A percentile compares a stretch with the other conserved stretches of the same genome.
phyloP scores from a whole-genome alignment of 2,329 filamentous ascomycete genomes.

The Dendrostoma leiphaemia region DNA sequence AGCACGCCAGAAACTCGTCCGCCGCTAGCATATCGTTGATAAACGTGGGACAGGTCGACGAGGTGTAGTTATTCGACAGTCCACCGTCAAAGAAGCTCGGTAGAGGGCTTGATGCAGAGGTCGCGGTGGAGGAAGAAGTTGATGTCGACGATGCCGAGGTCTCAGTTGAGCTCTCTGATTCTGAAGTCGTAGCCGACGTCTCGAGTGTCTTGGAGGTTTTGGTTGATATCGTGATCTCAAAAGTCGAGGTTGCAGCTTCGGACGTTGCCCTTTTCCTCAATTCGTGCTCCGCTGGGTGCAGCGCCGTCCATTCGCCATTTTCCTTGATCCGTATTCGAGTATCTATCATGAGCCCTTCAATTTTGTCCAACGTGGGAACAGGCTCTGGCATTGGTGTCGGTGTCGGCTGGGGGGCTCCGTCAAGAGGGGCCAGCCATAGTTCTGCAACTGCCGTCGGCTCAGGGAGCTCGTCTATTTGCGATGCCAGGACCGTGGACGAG shows the following conservation, averaged over 20 bases:
- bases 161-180: neutral
- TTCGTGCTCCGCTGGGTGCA: slow-evolving; percentile 32
- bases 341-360: slow-evolving; percentile 35
- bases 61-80: slow-evolving; percentile 60
- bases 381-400: slow-evolving; percentile 17
- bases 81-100: slow-evolving; percentile 68
- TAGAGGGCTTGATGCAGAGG: slow-evolving; percentile 38
- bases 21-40: slow-evolving; percentile 66
- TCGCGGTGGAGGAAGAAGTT: slow-evolving; percentile 25
- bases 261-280: slow-evolving; percentile 21
- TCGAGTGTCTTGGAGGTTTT: slow-evolving; percentile 28
- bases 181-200: slow-evolving; percentile 26
- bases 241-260: slow-evolving; percentile 10
- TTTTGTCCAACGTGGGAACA: slow-evolving; percentile 25
- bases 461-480: slow-evolving; percentile 16
- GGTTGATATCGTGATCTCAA: slow-evolving; percentile 18
- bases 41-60: slow-evolving; percentile 60
- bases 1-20: slow-evolving; percentile 68
- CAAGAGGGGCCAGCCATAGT: slow-evolving; percentile 15
- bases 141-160: slow-evolving; percentile 16
- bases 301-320: slow-evolving; percentile 35
- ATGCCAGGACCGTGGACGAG: slow-evolving; percentile 26
- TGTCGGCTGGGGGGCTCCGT: slow-evolving; percentile 6
- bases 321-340: slow-evolving; percentile 30
- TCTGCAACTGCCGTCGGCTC: slow-evolving; percentile 26